phyloP scores from a whole-genome alignment of 1,284 basidiomycete species.

The Neotropicomus parvogracilis region DNA sequence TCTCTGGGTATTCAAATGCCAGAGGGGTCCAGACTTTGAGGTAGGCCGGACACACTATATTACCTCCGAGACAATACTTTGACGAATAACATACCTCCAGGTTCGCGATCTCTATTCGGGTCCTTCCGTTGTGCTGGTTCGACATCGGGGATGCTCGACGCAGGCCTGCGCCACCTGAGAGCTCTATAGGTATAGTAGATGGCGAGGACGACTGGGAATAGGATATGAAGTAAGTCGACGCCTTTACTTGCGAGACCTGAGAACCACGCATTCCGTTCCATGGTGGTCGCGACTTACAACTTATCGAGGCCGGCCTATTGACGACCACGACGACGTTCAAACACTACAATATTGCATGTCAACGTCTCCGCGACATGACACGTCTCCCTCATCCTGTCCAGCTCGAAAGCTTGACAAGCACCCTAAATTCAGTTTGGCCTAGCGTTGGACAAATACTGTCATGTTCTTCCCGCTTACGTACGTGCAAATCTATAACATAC shows the following conservation, averaged over 20 bases:
- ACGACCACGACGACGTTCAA: no score
- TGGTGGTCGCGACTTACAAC: no score
- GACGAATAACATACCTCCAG: conserved; percentile 25
- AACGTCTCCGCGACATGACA: not conserved
- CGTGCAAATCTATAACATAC: not conserved
- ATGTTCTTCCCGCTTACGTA: conserved; percentile 2
- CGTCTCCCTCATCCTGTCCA: not conserved
- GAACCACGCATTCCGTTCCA: conserved; percentile 1
- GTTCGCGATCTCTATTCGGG: conserved; percentile 25
- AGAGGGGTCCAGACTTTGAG: conserved; percentile 48
- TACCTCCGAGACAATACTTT: not conserved
- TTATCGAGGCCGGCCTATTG: no score
- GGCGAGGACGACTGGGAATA: conserved; percentile 17
- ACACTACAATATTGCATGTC: no score
- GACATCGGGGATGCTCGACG: not conserved
- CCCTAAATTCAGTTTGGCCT: not conserved
- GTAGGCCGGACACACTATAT: not conserved
- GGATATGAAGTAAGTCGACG: conserved; percentile 7
- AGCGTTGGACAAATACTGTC: not conserved
- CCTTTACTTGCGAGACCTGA: not conserved
- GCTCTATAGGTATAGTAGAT: conserved; percentile 19
- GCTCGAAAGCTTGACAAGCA: not conserved
- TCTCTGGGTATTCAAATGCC: conserved; percentile 48
- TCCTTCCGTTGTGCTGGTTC: conserved; percentile 1
- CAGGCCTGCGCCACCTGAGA: conserved; percentile 10